Conservation (phyloP, 352 stramenopile genomes). For the Globisporangium lucens region DNA sequence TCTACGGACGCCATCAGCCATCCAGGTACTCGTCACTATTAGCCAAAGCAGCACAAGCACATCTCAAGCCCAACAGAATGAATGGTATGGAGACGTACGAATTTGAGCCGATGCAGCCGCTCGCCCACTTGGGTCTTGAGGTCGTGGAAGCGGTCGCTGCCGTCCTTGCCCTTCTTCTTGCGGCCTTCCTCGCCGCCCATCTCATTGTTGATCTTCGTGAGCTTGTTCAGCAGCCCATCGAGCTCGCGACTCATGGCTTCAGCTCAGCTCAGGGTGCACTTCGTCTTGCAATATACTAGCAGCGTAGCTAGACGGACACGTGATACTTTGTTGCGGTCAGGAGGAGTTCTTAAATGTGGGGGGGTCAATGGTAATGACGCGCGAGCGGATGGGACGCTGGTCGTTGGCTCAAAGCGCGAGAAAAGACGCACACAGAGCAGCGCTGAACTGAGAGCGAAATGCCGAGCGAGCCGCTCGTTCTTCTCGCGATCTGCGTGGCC, state of each 20-base stretch:
- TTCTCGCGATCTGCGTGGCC: background rate
- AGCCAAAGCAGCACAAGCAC: background rate
- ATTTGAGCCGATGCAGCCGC: conserved; percentile 72
- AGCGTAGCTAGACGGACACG: background rate
- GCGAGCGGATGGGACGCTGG: background rate
- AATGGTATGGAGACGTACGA: conserved; percentile 30
- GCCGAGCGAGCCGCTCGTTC: background rate
- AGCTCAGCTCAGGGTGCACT: background rate
- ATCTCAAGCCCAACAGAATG: background rate
- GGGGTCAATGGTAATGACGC: background rate
- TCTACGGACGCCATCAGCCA: conserved; percentile 24
- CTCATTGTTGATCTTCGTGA: conserved; percentile 75
- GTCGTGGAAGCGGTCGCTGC: conserved; percentile 72
- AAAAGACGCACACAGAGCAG: background rate
- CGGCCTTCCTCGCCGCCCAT: conserved; percentile 74
- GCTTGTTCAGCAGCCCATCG: conserved; percentile 70
- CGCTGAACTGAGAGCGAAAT: background rate
- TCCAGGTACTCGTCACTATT: background rate
- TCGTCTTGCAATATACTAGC: background rate
- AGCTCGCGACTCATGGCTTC: conserved; percentile 65
- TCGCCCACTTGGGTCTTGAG: conserved; percentile 79
- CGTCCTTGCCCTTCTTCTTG: conserved; percentile 64
- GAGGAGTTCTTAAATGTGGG: background rate
- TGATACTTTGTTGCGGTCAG: background rate
- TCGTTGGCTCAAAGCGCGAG: background rate